phyloP scores from a whole-genome alignment of 164 flowering plant genomes.

The Tetrastigma voinierianum region DNA sequence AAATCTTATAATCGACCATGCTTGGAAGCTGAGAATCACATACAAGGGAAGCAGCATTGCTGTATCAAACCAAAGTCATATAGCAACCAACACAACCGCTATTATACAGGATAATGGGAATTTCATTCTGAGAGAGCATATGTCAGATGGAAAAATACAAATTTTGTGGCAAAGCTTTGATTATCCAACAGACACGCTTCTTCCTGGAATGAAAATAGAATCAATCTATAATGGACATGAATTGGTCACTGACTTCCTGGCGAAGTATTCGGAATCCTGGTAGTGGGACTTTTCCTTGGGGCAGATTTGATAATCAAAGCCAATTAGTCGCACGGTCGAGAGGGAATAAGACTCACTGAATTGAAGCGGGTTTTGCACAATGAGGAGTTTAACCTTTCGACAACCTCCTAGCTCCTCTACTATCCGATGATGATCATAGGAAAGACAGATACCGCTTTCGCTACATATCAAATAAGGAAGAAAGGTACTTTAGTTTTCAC shows the following conservation, averaged over 20 bases:
- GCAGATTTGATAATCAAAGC: conserved; percentile 11
- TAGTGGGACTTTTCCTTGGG: conserved; percentile 23
- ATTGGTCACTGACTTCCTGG: conserved; percentile 29
- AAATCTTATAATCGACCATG: conserved; percentile 9
- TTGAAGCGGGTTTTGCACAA: conserved; percentile 10
- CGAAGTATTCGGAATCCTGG: conserved; percentile 12
- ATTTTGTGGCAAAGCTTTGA: conserved; percentile 41
- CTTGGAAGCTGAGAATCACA: conserved; percentile 9
- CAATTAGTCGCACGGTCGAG: conserved; percentile 16
- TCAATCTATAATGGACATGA: conserved; percentile 16
- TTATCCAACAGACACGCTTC: conserved; percentile 32
- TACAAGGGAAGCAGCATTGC: neutral
- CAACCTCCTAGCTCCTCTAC: too few species aligned
- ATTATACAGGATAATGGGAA: conserved; percentile 26
- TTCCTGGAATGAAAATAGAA: conserved; percentile 39
- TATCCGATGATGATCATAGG: neutral
- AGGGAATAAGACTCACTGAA: conserved; percentile 10
- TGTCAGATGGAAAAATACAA: conserved; percentile 16
- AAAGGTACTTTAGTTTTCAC: conserved; percentile 8
- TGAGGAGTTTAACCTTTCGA: neutral
- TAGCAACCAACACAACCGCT: conserved; percentile 8
- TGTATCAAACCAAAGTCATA: neutral
- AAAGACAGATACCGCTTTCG: neutral
- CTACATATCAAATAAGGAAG: conserved; percentile 4
- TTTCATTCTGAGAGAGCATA: conserved; percentile 26